A percentile compares a stretch with the other conserved stretches of the same genome.
Evolutionary conservation across 2,329 filamentous ascomycete species (phyloP).

Genomic region (Phyllosticta citribraziliensis): DNA sequence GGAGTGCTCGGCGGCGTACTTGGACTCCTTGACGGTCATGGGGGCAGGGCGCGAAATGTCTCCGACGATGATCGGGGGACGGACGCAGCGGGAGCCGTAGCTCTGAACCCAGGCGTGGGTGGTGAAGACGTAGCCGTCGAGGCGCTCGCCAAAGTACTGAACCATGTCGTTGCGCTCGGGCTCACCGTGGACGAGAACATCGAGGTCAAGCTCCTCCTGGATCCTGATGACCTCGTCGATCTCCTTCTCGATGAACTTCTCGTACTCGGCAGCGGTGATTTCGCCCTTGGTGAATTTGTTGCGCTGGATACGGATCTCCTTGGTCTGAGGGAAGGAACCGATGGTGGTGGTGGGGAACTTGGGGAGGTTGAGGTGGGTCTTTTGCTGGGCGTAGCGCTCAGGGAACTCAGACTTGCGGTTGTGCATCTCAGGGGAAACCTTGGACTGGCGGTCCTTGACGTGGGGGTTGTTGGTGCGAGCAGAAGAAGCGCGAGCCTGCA

Average conservation of each 20-base stretch:
- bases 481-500: slow-evolving; percentile 83
- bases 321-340: slow-evolving; percentile 98
- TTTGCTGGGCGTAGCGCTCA: slow-evolving; percentile 74
- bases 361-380: slow-evolving; percentile 85
- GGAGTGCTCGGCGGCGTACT: slow-evolving; percentile 92
- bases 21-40: slow-evolving; percentile 99
- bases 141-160: slow-evolving; percentile 97
- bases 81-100: slow-evolving; percentile 96
- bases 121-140: slow-evolving; percentile 96
- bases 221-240: slow-evolving; percentile 91
- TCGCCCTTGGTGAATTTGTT: slow-evolving; percentile 99
- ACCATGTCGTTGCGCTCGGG: slow-evolving; percentile 99
- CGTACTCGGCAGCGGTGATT: slow-evolving; percentile 85
- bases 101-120: slow-evolving; percentile 98
- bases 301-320: slow-evolving; percentile 92
- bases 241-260: slow-evolving; percentile 99
- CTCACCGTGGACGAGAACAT: slow-evolving; percentile 97
- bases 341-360: slow-evolving; percentile 99
- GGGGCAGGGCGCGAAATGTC: slow-evolving; percentile 93
- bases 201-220: slow-evolving; percentile 94
- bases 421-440: slow-evolving; percentile 76
- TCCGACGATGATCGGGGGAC: slow-evolving; percentile 95
- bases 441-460: slow-evolving; percentile 92
- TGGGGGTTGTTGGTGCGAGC: slow-evolving; percentile 92
- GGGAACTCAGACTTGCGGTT: slow-evolving; percentile 88